Evolutionary conservation across 179 eudicot genomes (phyloP).

Genomic region (Camellia oleifera): DNA sequence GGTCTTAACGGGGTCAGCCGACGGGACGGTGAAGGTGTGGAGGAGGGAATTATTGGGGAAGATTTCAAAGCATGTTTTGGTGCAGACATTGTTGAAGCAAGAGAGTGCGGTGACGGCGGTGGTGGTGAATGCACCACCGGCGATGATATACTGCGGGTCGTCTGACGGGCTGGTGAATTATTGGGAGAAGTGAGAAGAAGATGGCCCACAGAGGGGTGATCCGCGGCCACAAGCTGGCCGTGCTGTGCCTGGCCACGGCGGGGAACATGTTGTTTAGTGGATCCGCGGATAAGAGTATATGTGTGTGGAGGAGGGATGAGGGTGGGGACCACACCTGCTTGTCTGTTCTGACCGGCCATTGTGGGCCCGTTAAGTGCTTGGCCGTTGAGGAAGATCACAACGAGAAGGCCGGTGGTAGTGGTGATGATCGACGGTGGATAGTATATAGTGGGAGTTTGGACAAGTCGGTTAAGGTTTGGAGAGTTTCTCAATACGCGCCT

Average conservation of each 20-base stretch:
- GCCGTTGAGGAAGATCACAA: conserved; percentile 44
- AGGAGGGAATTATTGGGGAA: conserved; percentile 57
- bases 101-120: conserved; percentile 71
- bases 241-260: conserved; percentile 58
- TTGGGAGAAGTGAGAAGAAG: conserved; percentile 48
- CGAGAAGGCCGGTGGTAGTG: too few species aligned
- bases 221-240: conserved; percentile 62
- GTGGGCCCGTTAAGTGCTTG: conserved; percentile 76
- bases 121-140: conserved; percentile 41
- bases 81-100: conserved; percentile 48
- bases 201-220: conserved; percentile 39
- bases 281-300: conserved; percentile 69
- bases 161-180: conserved; percentile 73
- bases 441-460: conserved; percentile 63
- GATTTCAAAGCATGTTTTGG: conserved; percentile 47
- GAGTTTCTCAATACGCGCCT: conserved; percentile 9
- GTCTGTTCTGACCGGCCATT: conserved; percentile 51
- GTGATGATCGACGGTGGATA: conserved; percentile 29
- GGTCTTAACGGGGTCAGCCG: conserved; percentile 74
- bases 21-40: conserved; percentile 80
- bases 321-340: conserved; percentile 26
- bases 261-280: conserved; percentile 63
- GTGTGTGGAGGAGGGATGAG: conserved; percentile 60
- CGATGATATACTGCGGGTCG: conserved; percentile 56
- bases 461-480: conserved; percentile 58